phyloP scores from a whole-genome alignment of 202 grass and related monocot species.

The Alloteropsis angusta region DNA sequence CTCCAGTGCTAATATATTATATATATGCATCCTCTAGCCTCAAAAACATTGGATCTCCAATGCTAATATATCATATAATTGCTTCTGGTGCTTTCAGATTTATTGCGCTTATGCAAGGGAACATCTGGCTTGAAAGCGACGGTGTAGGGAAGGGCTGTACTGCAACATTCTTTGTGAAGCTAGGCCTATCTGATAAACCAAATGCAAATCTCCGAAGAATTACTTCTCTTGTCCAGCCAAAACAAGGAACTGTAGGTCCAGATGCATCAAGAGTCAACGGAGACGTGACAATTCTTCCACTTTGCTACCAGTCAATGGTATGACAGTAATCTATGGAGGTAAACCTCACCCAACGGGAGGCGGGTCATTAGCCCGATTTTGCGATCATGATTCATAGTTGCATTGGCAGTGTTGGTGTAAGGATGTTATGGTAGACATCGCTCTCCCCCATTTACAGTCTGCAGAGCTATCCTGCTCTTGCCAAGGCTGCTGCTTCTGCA shows the following conservation, averaged over 20 bases:
- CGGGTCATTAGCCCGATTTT: neutral
- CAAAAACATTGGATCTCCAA: neutral
- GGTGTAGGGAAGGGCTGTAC: slow-evolving; percentile 60
- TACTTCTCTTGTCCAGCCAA: neutral
- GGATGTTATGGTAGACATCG: neutral
- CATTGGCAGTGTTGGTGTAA: neutral
- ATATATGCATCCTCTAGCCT: neutral
- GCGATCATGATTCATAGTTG: neutral
- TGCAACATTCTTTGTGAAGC: slow-evolving; percentile 48
- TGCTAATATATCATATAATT: neutral
- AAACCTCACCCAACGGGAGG: neutral
- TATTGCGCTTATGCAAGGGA: slow-evolving; percentile 65
- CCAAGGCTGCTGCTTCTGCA: neutral
- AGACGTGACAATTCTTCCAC: neutral
- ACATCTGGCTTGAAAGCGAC: slow-evolving; percentile 83
- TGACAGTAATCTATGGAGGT: neutral
- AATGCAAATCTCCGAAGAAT: slow-evolving; percentile 27
- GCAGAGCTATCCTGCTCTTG: neutral
- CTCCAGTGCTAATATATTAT: neutral
- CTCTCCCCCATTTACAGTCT: too few species aligned
- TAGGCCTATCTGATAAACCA: slow-evolving; percentile 36
- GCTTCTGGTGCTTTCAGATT: slow-evolving; percentile 43
- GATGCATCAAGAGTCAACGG: neutral
- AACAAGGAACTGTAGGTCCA: neutral
- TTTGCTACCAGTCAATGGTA: slow-evolving; percentile 22